phyloP scores from a whole-genome alignment of 164 flowering plant genomes.

The grape (Vitis vinifera) region ASM3070453v1 NC_081817.1:3299501-3300000 shows the following conservation, averaged over 20 bases:
- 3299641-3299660: no score
- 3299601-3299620: no score
- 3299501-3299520: neutral
- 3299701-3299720: no score
- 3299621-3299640: no score
- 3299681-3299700: no score
- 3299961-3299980: no score
- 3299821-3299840: neutral
- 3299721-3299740: neutral
- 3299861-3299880: neutral
- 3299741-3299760: neutral
- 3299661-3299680: no score
- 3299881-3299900: conserved; percentile 9
- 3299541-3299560: no score
- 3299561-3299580: no score
- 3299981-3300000: no score
- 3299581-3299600: no score
- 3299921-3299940: neutral
- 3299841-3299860: neutral
- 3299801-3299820: neutral
- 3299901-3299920: conserved; percentile 2
- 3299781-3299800: neutral
- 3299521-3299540: no score
- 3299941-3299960: neutral
- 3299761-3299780: neutral